Evolutionary conservation across 306 rosid species (phyloP).

Genomic region (Echinosophora koreensis): DNA sequence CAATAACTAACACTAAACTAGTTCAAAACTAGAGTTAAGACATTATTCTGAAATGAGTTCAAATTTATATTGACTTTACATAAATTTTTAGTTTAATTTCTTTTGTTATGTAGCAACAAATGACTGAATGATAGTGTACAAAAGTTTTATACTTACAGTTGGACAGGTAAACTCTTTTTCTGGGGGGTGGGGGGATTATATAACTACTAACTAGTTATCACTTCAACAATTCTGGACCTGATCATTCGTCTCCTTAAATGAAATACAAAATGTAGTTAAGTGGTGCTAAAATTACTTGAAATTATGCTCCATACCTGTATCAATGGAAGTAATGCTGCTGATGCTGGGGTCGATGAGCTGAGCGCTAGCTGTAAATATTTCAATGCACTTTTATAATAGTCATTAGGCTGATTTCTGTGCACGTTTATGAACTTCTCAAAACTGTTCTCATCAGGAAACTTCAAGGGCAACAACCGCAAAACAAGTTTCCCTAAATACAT

Average conservation of each 20-base stretch:
- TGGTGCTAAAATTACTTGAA: slow-evolving; percentile 10
- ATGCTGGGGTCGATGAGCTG: slow-evolving; percentile 56
- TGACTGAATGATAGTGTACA: neutral
- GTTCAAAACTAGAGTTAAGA: neutral
- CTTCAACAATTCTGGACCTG: neutral
- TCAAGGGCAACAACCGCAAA: slow-evolving; percentile 73
- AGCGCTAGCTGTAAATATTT: slow-evolving; percentile 67
- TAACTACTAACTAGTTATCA: slow-evolving; percentile 9
- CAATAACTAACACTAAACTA: neutral
- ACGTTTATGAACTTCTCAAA: slow-evolving; percentile 53
- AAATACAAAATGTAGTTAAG: slow-evolving; percentile 32
- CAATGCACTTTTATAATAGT: slow-evolving; percentile 63
- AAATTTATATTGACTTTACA: neutral
- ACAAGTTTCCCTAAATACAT: slow-evolving; percentile 67
- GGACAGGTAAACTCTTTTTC: neutral
- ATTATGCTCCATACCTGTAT: slow-evolving; percentile 68
- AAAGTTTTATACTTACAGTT: neutral
- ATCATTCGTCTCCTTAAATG: neutral
- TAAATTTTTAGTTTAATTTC: neutral
- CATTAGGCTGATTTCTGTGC: slow-evolving; percentile 55
- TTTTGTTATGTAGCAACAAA: neutral
- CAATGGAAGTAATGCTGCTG: slow-evolving; percentile 75
- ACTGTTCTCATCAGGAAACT: slow-evolving; percentile 56
- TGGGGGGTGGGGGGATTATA: neutral
- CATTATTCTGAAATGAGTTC: slow-evolving; percentile 1